Conservation (phyloP, 2,329 filamentous ascomycete species). For the Penicillium sp. region DNA sequence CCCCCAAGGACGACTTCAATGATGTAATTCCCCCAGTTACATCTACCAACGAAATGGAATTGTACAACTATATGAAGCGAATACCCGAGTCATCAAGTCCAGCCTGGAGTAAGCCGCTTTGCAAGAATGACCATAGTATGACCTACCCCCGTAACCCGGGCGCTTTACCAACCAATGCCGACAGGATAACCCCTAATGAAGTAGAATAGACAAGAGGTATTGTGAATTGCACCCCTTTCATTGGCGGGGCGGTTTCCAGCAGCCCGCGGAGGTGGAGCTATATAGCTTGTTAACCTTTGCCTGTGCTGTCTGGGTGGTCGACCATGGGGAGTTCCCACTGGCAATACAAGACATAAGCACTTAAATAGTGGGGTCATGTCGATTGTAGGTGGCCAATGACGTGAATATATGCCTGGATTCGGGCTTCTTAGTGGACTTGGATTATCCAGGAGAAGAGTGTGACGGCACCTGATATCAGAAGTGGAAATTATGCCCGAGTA, state of each 20-base stretch:
- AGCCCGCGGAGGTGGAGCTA: neutral
- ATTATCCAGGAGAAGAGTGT: neutral
- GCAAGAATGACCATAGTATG: constrained; percentile 7
- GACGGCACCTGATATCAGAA: constrained; percentile 2
- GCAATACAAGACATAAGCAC: neutral
- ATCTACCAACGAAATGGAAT: constrained; percentile 2
- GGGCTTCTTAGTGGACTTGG: neutral
- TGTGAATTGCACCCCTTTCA: constrained; percentile 1
- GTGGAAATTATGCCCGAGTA: neutral
- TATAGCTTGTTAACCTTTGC: neutral
- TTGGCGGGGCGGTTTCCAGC: constrained; percentile 4
- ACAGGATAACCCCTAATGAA: neutral
- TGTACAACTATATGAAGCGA: neutral
- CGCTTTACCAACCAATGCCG: neutral
- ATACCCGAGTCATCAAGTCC: neutral
- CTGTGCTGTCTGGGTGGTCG: neutral
- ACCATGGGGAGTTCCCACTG: neutral
- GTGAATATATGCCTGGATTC: neutral
- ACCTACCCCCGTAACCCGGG: neutral
- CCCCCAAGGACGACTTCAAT: constrained; percentile 2
- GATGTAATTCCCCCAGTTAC: constrained; percentile 10
- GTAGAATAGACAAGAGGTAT: neutral
- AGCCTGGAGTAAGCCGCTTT: neutral
- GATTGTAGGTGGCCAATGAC: neutral
- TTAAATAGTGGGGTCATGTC: neutral